phyloP scores from a whole-genome alignment of 495 filamentous ascomycete genomes.

The Tuber aestivum region DNA sequence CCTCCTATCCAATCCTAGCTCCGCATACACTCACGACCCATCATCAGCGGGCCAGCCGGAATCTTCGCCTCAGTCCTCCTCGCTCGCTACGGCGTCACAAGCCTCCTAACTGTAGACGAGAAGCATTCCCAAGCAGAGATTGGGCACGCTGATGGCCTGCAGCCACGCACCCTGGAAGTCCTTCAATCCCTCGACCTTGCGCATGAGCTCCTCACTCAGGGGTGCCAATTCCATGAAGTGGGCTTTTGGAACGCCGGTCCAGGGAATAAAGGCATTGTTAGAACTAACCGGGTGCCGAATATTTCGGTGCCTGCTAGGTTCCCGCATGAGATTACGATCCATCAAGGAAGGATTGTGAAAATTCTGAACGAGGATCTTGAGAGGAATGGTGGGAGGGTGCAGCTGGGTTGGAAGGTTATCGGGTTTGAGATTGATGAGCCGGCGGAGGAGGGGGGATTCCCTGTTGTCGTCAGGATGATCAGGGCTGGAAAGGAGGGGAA shows the following conservation, averaged over 20 bases:
- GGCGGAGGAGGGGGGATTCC: constrained; percentile 46
- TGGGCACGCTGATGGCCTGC: constrained; percentile 78
- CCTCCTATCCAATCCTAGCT: neutral
- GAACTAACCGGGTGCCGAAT: constrained; percentile 47
- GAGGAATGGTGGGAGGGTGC: constrained; percentile 49
- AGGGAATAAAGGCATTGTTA: constrained; percentile 36
- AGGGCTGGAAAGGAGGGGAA: neutral
- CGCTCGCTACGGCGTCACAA: constrained; percentile 48
- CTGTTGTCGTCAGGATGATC: constrained; percentile 23
- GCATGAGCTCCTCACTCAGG: constrained; percentile 64
- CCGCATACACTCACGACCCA: neutral
- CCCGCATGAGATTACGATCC: constrained; percentile 50
- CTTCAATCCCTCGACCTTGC: constrained; percentile 70
- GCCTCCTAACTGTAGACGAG: constrained; percentile 49
- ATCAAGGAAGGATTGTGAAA: constrained; percentile 68
- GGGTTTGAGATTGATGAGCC: constrained; percentile 55
- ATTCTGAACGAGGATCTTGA: constrained; percentile 34
- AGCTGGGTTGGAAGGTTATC: constrained; percentile 58
- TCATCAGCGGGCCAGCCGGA: constrained; percentile 47
- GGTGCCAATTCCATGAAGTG: constrained; percentile 65
- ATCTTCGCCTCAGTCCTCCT: constrained; percentile 49
- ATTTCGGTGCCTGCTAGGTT: constrained; percentile 49
- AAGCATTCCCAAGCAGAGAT: constrained; percentile 47
- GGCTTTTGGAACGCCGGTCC: constrained; percentile 53
- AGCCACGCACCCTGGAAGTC: constrained; percentile 74